Conservation (phyloP, 2,329 filamentous ascomycete genomes). For the Ilyonectria destructans region DNA sequence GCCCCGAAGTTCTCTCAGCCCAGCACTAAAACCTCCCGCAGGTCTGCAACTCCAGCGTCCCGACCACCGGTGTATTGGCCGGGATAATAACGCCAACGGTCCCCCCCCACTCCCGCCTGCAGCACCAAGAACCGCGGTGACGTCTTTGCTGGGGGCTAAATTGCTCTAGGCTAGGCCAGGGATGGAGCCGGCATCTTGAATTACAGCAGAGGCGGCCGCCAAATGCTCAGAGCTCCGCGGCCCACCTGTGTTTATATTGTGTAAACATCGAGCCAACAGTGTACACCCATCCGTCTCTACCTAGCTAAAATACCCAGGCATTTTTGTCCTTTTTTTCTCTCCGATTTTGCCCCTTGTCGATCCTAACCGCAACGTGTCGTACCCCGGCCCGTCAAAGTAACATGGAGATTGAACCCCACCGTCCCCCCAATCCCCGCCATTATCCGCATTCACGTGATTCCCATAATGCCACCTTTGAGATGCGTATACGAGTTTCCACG, state of each 20-base stretch:
- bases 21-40: background rate
- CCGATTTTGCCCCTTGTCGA: background rate
- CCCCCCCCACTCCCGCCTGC: constrained; percentile 9
- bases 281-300: background rate
- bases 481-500: constrained; percentile 4
- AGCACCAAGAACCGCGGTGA: constrained; percentile 21
- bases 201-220: background rate
- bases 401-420: constrained; percentile 5
- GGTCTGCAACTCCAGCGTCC: background rate
- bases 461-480: constrained; percentile 20
- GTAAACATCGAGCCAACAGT: background rate
- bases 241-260: background rate
- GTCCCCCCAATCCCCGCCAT: background rate
- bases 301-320: background rate
- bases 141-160: constrained; percentile 12
- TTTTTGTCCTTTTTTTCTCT: background rate
- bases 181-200: background rate
- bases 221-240: background rate
- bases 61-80: background rate
- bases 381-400: constrained; percentile 8
- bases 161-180: background rate
- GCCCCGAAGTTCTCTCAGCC: background rate
- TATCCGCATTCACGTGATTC: constrained; percentile 4
- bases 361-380: background rate
- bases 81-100: background rate